phyloP scores from a whole-genome alignment of 2,329 filamentous ascomycete species.

The Rugonectria rugulosa region DNA sequence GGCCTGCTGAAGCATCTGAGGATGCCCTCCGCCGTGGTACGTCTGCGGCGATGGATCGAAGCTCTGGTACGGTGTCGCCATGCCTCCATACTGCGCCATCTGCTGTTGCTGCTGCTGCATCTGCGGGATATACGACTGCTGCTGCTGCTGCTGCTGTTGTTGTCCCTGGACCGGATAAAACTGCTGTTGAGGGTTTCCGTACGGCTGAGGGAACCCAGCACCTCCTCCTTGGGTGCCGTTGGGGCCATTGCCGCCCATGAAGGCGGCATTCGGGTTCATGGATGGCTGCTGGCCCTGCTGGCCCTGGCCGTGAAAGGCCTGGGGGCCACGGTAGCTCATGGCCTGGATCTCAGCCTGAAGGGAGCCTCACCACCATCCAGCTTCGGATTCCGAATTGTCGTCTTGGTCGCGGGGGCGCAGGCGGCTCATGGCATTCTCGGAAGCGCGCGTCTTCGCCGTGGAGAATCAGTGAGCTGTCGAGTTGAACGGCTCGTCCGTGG shows the following conservation, averaged over 20 bases:
- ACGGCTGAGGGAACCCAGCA: conserved; percentile 36
- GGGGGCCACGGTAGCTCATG: conserved; percentile 47
- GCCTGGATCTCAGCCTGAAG: conserved; percentile 30
- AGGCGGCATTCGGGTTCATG: conserved; percentile 29
- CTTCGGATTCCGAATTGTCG: conserved; percentile 26
- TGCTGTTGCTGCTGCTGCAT: conserved; percentile 34
- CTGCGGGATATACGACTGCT: conserved; percentile 35
- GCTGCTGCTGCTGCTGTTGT: conserved; percentile 36
- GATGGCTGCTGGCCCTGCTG: conserved; percentile 38
- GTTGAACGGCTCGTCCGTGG: conserved; percentile 1
- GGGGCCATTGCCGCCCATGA: conserved; percentile 19
- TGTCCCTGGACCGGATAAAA: conserved; percentile 36
- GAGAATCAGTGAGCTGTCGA: conserved; percentile 2
- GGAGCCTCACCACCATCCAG: conserved; percentile 24
- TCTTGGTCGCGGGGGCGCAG: conserved; percentile 40
- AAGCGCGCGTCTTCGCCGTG: conserved; percentile 8
- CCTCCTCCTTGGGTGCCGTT: conserved; percentile 12
- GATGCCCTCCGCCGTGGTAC: conserved; percentile 22
- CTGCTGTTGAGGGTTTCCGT: conserved; percentile 40
- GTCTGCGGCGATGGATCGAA: conserved; percentile 33
- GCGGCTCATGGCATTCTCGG: conserved; percentile 34
- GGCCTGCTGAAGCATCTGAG: conserved; percentile 36
- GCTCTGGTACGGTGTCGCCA: conserved; percentile 33
- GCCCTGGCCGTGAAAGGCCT: conserved; percentile 40
- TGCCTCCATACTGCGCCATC: conserved; percentile 35